Conservation (phyloP, 2,329 filamentous ascomycete species). For the Fusarium mexicanum region DNA sequence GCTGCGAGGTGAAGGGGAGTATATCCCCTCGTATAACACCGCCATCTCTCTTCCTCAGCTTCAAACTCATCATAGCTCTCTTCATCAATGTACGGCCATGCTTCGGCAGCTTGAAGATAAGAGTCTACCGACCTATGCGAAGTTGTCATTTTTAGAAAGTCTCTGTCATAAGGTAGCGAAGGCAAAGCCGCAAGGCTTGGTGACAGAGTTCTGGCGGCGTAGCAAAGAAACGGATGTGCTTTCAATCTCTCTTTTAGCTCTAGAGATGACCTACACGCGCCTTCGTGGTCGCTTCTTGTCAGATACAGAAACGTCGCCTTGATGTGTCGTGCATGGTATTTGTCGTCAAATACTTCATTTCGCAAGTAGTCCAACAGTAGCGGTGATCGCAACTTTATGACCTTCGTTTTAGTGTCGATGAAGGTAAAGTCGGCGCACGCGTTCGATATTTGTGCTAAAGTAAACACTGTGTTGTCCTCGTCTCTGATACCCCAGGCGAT, state of each 20-base stretch:
- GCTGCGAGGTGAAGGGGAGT: constrained; percentile 1
- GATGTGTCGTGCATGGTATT: not conserved
- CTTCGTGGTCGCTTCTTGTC: not conserved
- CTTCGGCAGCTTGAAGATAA: not conserved
- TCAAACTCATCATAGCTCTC: constrained; percentile 1
- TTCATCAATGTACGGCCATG: not conserved
- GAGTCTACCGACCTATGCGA: not conserved
- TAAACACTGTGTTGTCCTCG: not conserved
- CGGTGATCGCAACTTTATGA: not conserved
- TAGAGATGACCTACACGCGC: not conserved
- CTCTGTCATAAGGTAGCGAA: not conserved
- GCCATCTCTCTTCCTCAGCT: not conserved
- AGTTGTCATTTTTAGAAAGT: not conserved
- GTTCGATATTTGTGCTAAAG: not conserved
- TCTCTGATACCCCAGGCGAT: not conserved
- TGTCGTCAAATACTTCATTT: not conserved
- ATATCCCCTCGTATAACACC: not conserved
- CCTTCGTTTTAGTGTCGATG: not conserved
- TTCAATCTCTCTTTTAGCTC: not conserved
- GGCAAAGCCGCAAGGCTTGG: not conserved
- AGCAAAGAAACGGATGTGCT: constrained; percentile 3
- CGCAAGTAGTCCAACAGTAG: not conserved
- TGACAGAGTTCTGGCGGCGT: not conserved
- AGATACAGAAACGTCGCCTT: not conserved
- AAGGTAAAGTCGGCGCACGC: not conserved